Base-by-base conservation (phyloP, 805 yeast species). In the Pichia paraexigua region DNA sequence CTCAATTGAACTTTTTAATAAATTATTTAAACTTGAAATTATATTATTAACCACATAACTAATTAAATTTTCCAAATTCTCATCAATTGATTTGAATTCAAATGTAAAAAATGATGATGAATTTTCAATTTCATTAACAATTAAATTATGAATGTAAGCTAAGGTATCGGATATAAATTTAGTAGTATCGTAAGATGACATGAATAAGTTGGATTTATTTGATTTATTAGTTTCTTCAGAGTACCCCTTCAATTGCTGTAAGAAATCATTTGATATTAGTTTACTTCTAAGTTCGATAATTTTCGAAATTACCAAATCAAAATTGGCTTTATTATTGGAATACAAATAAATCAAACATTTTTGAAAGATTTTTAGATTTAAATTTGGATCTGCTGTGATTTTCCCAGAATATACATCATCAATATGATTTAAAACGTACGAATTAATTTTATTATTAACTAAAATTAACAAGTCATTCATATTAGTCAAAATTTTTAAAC, bases 51-150 rank as follows among this genome's bases (percentile, higher is more conserved):
- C 74, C 15, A 79, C 71, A 2, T 69, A 63, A 20, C 57, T 56
- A 30, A 68, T 61, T 20, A 66, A 61, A 28, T 56, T 53, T 13
- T 58, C 53, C 20, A 61, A 50, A 24, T 60, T 56, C 12, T 58
- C 52, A 5, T 50, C 21, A 12, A 18, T 30, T 9, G 52, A 46
- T 7, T 42, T 27, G 47, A 60, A 66, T 32, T 66, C 69, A 42
- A 67, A 62, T 45, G 75, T 75, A 50, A 92, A 82, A 47, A 92
- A 67, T 20, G 82, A 74, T 10, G 75, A 74, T 6, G 92, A 75
- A 30, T 84, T 74, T 62, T 94, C 99, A 41, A 82, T 76, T 65
- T 94, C 99, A 67, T 88, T 87, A 5, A 90, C 95, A 30, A 90
- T 82, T 5, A 87, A 76, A 1, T 91, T 79, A 63, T 94, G 97